These are phyloP conservation scores for Boechera divaricarpa DNA, from an alignment of 345 rosid genomes.

Conservation along the genomic window DNA sequence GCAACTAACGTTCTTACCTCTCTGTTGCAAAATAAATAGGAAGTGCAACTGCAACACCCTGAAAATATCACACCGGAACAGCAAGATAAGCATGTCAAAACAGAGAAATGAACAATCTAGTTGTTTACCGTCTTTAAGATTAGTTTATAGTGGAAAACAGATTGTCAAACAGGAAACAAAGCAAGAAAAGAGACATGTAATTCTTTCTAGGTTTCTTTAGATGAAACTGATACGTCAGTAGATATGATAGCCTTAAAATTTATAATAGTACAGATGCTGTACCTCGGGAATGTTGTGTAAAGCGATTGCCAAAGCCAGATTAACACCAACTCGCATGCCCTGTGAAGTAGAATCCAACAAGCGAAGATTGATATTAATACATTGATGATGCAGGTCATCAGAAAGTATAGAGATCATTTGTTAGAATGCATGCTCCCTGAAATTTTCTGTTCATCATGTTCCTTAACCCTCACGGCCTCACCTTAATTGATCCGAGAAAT, in stretches of 20 bases:
- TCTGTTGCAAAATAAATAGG: constrained; percentile 96
- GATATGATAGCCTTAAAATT: constrained; percentile 20
- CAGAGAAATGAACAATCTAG: constrained; percentile 22
- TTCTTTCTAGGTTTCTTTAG: constrained; percentile 4
- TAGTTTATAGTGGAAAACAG: constrained; percentile 14
- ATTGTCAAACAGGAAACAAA: constrained; percentile 7
- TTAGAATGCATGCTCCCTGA: constrained; percentile 2
- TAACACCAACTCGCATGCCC: constrained; percentile 96
- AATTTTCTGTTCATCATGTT: constrained; percentile 10
- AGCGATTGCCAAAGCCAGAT: constrained; percentile 96
- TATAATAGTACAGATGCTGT: constrained; percentile 37
- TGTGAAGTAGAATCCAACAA: constrained; percentile 46
- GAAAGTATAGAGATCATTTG: neutral
- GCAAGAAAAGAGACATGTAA: neutral
- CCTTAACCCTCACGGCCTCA: constrained; percentile 26
- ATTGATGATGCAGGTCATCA: constrained; percentile 10
- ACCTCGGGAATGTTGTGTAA: constrained; percentile 99
- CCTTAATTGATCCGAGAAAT: constrained; percentile 98
- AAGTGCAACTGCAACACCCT: constrained; percentile 99
- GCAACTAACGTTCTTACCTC: constrained; percentile 60
- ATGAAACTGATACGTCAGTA: constrained; percentile 10
- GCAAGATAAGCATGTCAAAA: constrained; percentile 35
- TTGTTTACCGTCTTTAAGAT: neutral
- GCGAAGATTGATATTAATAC: constrained; percentile 19
- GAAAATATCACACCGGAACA: constrained; percentile 32